Evolutionary conservation across 2,329 filamentous ascomycete genomes (phyloP).

Genomic region (Ophiostoma tasmaniense): DNA sequence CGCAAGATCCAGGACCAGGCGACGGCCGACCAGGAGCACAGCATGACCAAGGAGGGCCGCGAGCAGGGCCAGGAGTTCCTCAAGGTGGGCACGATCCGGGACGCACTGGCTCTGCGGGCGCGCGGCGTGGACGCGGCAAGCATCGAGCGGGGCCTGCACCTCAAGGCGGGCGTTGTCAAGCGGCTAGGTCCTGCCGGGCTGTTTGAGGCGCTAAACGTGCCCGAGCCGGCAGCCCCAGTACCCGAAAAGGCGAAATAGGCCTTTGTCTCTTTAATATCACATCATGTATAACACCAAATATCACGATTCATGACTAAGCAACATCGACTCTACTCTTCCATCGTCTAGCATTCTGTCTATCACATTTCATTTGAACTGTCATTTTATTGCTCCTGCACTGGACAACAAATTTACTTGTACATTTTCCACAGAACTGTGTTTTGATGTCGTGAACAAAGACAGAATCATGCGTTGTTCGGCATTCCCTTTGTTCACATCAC

Average conservation of each 20-base stretch:
- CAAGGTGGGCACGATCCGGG: slow-evolving; percentile 39
- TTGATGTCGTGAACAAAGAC: neutral
- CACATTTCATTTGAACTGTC: neutral
- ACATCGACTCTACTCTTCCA: neutral
- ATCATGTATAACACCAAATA: neutral
- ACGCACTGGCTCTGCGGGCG: slow-evolving; percentile 38
- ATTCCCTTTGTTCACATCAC: neutral
- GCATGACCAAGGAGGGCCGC: neutral
- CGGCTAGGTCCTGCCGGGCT: slow-evolving; percentile 36
- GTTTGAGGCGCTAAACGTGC: slow-evolving; percentile 29
- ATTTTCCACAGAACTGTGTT: neutral
- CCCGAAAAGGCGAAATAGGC: neutral
- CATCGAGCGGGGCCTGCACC: slow-evolving; percentile 39
- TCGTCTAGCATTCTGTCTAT: neutral
- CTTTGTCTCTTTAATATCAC: too few relatives aligned
- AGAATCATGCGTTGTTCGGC: neutral
- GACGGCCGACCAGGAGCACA: slow-evolving; percentile 30
- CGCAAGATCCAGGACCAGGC: slow-evolving; percentile 36
- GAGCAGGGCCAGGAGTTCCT: slow-evolving; percentile 36
- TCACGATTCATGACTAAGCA: slow-evolving; percentile 1
- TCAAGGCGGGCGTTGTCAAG: slow-evolving; percentile 38
- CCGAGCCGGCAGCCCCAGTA: neutral
- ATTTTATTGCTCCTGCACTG: neutral
- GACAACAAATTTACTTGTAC: neutral
- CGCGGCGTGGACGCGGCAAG: slow-evolving; percentile 31